Base-by-base conservation (phyloP, 2,329 filamentous ascomycete genomes). In the Cytospora piceae region DNA sequence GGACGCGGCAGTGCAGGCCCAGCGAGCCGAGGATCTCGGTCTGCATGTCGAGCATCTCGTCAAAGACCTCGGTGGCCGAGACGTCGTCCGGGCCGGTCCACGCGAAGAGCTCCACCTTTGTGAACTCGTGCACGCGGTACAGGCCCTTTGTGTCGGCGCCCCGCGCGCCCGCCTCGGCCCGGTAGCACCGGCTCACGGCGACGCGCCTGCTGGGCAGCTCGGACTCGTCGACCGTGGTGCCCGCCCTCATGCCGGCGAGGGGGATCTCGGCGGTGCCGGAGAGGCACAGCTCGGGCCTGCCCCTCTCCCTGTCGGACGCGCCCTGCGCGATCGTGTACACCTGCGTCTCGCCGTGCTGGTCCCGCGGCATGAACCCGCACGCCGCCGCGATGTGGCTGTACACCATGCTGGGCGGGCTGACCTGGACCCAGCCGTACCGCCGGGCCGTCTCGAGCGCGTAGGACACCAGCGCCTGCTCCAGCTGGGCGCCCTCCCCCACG, bases 81-180 rank as follows among this genome's bases (percentile, higher is more conserved):
- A 73, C 74, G 2, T 72, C 65, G 61, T 87, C 82, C 1, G 91
- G 87, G 34, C 83, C 72, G 5, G 92, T 90, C 95, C 95, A 99
- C 0, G 91, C 93, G 75, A 99, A 98, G 83, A 99, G 89, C 78
- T 99, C 95, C 0, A 99, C 94, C 77, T 99, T 99, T 32, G 93
- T 97, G 78, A 99, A 99, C 78, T 99, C 95, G 78, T 99, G 95
- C 4, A 99, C 95, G 32, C 95, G 90, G 79, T 98, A 99, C 1
- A 99, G 81, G 6, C 95, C 95, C 79, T 97, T 97, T 1, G 94
- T 97, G 71, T 95, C 92, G 29, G 90, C 89, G 34, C 95, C 95
- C 49, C 94, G 85, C 0, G 93, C 92, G 37, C 95, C 95, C 0
- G 95, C 95, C 79, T 99, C 95, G 54, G 95, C 95, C 61, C 95